Percentiles rank a stretch among this genome's conserved stretches.
phyloP scores from a whole-genome alignment of 345 rosid species.

The Psidium guajava region DNA sequence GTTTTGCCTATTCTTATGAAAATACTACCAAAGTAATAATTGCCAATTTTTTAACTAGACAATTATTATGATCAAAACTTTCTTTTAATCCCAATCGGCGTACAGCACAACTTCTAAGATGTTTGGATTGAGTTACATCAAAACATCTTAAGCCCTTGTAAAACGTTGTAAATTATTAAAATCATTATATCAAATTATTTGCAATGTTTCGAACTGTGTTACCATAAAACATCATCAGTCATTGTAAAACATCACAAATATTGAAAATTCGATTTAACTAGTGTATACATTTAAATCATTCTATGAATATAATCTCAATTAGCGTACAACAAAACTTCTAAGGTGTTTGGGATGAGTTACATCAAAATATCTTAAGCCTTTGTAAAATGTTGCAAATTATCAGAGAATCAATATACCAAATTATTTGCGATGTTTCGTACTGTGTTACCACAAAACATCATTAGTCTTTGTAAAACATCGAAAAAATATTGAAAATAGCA shows the following conservation, averaged over 20 bases:
- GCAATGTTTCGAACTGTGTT: not conserved
- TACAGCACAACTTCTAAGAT: not conserved
- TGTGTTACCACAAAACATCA: not conserved
- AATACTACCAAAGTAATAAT: not conserved
- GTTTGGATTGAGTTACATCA: not conserved
- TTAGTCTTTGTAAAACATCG: not conserved
- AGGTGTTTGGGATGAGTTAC: not conserved
- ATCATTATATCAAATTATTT: not conserved
- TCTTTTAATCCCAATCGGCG: not conserved
- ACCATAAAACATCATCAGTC: not conserved
- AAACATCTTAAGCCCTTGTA: not conserved
- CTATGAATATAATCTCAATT: not conserved
- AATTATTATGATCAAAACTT: not conserved
- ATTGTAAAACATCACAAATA: not conserved
- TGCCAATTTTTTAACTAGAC: not conserved
- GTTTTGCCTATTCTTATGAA: not conserved
- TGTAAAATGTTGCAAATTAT: not conserved
- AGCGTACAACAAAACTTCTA: not conserved
- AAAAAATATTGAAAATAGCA: not conserved
- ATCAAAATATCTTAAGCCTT: not conserved
- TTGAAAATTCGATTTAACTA: not conserved
- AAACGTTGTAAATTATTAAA: not conserved
- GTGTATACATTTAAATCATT: not conserved
- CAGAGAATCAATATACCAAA: not conserved
- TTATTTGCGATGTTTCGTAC: not conserved